Percentiles rank a stretch among this genome's conserved stretches.
phyloP scores from a whole-genome alignment of 768 basidiomycete genomes.

The Podaxis rugospora region DNA sequence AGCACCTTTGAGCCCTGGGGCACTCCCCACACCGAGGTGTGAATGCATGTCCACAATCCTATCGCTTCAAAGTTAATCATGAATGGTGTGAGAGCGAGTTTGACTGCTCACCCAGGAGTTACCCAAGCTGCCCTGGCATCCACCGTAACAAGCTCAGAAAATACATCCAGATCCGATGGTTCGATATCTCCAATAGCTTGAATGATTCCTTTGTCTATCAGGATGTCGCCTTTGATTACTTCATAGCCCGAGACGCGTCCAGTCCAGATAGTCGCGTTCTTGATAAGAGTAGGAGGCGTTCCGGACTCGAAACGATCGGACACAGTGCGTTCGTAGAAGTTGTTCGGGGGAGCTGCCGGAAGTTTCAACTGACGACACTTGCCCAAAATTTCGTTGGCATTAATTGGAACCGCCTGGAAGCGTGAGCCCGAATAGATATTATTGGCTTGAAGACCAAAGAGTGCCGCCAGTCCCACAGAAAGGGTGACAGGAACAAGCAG shows the following conservation, averaged over 20 bases:
- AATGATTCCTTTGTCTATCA: conserved; percentile 57
- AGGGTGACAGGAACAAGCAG: conserved; percentile 19
- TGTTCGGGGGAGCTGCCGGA: conserved; percentile 40
- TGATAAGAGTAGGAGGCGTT: conserved; percentile 59
- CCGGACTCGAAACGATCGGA: conserved; percentile 64
- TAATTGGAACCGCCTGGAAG: conserved; percentile 26
- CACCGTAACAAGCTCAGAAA: conserved; percentile 32
- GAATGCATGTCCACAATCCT: conserved; percentile 46
- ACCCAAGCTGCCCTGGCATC: conserved; percentile 68
- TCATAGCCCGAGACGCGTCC: conserved; percentile 50
- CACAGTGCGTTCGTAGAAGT: conserved; percentile 33
- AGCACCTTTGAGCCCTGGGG: conserved; percentile 26
- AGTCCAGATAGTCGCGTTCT: conserved; percentile 69
- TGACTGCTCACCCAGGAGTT: conserved; percentile 49
- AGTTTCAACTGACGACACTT: conserved; percentile 46
- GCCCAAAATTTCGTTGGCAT: conserved; percentile 40
- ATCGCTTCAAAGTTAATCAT: conserved; percentile 7
- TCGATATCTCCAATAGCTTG: conserved; percentile 43
- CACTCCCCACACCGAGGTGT: conserved; percentile 40
- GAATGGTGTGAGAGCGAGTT: neutral
- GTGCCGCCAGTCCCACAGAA: conserved; percentile 12
- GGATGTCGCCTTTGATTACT: conserved; percentile 52
- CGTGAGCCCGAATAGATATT: neutral
- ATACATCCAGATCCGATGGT: conserved; percentile 16
- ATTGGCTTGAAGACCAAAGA: neutral